A percentile compares a stretch with the other conserved stretches of the same genome.
phyloP scores from a whole-genome alignment of 495 filamentous ascomycete species.

The Cenococcum geophilum region DNA sequence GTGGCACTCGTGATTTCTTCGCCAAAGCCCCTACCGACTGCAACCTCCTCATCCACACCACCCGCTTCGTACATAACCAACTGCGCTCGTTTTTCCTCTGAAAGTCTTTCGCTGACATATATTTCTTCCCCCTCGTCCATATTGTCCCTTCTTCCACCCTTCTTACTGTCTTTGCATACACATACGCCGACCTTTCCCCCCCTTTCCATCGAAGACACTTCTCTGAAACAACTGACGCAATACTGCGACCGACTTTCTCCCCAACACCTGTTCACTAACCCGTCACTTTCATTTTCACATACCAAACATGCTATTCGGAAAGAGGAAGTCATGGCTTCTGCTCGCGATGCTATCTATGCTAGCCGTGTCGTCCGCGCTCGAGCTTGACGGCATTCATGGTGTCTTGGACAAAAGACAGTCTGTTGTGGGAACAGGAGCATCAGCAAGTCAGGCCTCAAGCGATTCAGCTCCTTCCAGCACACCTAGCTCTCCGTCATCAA shows the following conservation, averaged over 20 bases:
- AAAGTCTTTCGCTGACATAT: background rate
- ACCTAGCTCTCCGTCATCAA: background rate
- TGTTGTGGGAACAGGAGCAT: constrained; percentile 20
- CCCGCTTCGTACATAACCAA: background rate
- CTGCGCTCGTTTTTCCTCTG: constrained; percentile 2
- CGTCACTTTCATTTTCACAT: constrained; percentile 3
- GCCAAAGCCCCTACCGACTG: background rate
- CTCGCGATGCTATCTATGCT: constrained; percentile 21
- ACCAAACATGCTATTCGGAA: constrained; percentile 22
- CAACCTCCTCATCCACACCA: constrained; percentile 3
- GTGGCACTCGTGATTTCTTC: constrained; percentile 6
- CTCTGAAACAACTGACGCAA: constrained; percentile 9
- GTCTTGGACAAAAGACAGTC: constrained; percentile 19
- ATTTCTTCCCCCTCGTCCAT: constrained; percentile 5
- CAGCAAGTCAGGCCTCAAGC: background rate
- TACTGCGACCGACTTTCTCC: constrained; percentile 5
- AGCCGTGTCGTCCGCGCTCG: constrained; percentile 21
- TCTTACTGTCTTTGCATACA: background rate
- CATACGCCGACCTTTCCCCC: background rate
- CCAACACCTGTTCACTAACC: background rate
- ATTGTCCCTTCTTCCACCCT: background rate
- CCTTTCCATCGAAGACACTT: constrained; percentile 5
- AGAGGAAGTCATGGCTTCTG: constrained; percentile 28
- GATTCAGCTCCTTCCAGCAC: background rate
- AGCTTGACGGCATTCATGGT: constrained; percentile 25